Percentiles rank a stretch among this genome's conserved stretches.
phyloP scores from a whole-genome alignment of 257 asterid species.

The Solanum sejunctum region DNA sequence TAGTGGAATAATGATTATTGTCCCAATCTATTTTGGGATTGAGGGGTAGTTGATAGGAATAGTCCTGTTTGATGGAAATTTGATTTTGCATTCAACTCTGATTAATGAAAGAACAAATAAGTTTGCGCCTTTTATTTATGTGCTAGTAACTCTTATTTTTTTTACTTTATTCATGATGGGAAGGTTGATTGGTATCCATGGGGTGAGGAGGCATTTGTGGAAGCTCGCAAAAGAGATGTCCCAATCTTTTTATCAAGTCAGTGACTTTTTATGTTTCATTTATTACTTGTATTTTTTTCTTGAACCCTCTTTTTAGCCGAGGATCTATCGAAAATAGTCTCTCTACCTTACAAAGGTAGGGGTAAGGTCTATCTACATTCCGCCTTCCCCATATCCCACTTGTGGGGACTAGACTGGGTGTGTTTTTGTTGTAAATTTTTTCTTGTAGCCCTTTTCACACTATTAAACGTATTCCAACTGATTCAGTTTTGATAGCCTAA shows the following conservation, averaged over 20 bases:
- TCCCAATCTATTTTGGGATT: neutral
- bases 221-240: constrained; percentile 75
- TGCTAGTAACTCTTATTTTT: neutral
- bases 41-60: neutral
- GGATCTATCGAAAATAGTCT: too few relatives aligned
- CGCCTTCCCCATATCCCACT: too few relatives aligned
- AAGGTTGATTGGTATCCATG: constrained; percentile 98
- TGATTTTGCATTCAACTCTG: neutral
- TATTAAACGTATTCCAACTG: neutral
- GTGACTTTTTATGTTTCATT: neutral
- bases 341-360: too few relatives aligned
- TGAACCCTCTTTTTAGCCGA: neutral
- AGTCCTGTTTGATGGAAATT: neutral
- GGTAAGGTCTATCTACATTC: too few relatives aligned
- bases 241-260: constrained; percentile 89
- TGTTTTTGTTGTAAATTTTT: too few relatives aligned
- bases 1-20: neutral
- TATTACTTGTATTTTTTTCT: neutral
- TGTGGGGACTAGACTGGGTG: too few relatives aligned
- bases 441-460: neutral
- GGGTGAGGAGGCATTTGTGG: constrained; percentile 91
- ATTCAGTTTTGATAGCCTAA: neutral
- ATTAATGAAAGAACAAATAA: neutral
- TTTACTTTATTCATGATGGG: neutral
- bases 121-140: neutral